Evolutionary conservation across 768 basidiomycete genomes (phyloP), one percentile per base, ranked within the genome.

Genomic region (Zangia roseola): DNA sequence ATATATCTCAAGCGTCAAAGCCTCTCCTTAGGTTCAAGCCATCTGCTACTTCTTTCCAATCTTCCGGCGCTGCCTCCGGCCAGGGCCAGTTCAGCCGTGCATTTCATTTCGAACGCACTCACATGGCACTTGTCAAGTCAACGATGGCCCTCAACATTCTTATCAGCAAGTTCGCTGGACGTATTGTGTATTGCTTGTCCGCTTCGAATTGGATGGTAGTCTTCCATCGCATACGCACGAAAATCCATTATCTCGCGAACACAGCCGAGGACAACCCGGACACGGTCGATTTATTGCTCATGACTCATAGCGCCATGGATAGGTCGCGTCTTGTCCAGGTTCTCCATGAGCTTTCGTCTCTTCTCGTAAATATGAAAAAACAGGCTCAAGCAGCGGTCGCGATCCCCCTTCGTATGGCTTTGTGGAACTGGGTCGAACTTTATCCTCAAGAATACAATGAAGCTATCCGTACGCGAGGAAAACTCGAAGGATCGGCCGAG

Each of bases 361-460:
- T 91, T 5, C 79, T 95, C 24, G 81, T 94, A 20, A 88, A 86
- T 61, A 86, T 95, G 83, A 82, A 81, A 54, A 77, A 74, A 28
- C 83, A 88, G 34, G 80, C 84, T 0, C 90, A 91, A 49, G 67
- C 78, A 13, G 83, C 86, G 1, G 77, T 94, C 40, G 82, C 91
- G 0, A 72, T 79, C 23, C 81, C 86, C 23, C 75, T 95, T 30
- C 81, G 91, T 19, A 75, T 79, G 24, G 90, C 89, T 1, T 73
- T 95, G 23, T 94, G 93, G 92, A 91, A 87, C 54, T 95, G 91
- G 91, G 83, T 94, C 26, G 83, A 87, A 25, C 72, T 80, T 20
- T 88, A 85, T 59, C 86, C 90, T 0, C 70, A 73, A 6, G 90
- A 97, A 62, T 95, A 84, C 64, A 84, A 85, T 45, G 84, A 91